Evolutionary conservation across 2,329 filamentous ascomycete species (phyloP).

Genomic region (Aureobasidium melanogenum): DNA sequence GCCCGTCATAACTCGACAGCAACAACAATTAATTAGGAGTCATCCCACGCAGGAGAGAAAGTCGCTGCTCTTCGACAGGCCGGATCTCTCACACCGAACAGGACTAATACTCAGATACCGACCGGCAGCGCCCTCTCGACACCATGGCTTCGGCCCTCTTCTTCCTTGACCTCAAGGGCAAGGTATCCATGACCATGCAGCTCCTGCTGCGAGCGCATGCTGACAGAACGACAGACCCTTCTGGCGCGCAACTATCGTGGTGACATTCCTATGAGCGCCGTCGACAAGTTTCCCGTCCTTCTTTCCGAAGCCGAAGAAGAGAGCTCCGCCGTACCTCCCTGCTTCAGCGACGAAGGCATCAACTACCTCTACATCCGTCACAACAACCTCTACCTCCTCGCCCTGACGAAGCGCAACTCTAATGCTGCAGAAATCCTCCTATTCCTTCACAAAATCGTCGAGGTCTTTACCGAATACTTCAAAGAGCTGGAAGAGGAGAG

Average conservation of each 20-base stretch:
- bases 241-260: slow-evolving; percentile 96
- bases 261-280: slow-evolving; percentile 97
- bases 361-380: slow-evolving; percentile 99
- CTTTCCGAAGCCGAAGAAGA: slow-evolving; percentile 98
- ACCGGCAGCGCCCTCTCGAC: not conserved
- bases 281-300: slow-evolving; percentile 94
- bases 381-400: slow-evolving; percentile 97
- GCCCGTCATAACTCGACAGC: not conserved
- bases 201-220: not conserved
- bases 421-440: slow-evolving; percentile 98
- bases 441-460: slow-evolving; percentile 95
- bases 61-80: not conserved
- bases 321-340: slow-evolving; percentile 91
- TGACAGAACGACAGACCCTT: slow-evolving; percentile 61
- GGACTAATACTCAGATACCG: not conserved
- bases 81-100: not conserved
- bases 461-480: slow-evolving; percentile 99
- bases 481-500: slow-evolving; percentile 98
- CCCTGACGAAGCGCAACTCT: slow-evolving; percentile 95
- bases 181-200: slow-evolving; percentile 50
- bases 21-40: slow-evolving; percentile 1
- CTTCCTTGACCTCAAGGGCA: slow-evolving; percentile 99
- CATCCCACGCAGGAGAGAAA: not conserved
- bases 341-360: slow-evolving; percentile 97
- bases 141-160: slow-evolving; percentile 95